These are phyloP conservation scores for Amaranthus cruentus DNA, from an alignment of 148 eudicot genomes.

Conservation along the genomic window DNA sequence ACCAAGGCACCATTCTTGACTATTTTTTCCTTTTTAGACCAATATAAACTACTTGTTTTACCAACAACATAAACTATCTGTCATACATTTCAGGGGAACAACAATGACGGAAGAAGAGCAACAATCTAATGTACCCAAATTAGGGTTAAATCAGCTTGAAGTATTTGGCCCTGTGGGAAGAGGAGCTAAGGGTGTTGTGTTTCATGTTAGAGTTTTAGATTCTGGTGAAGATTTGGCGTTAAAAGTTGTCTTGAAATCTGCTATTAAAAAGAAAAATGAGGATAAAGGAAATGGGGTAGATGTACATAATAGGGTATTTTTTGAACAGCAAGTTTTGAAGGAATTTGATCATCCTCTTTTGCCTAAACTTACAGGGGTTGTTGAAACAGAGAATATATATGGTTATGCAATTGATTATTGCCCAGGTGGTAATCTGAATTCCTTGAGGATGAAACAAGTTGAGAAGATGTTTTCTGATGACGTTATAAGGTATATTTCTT, in stretches of 20 bases:
- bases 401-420: constrained; percentile 94
- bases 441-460: constrained; percentile 56
- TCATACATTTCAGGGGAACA: neutral
- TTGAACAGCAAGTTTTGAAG: constrained; percentile 61
- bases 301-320: constrained; percentile 27
- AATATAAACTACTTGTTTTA: neutral
- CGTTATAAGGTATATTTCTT: constrained; percentile 55
- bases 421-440: constrained; percentile 67
- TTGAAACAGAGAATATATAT: constrained; percentile 48
- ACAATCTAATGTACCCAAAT: neutral
- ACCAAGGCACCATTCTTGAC: constrained; percentile 1
- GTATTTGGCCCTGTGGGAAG: constrained; percentile 22
- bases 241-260: constrained; percentile 29
- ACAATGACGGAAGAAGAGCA: neutral
- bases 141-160: constrained; percentile 16
- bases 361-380: constrained; percentile 63
- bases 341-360: constrained; percentile 59
- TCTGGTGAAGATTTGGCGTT: constrained; percentile 24
- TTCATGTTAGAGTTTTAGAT: constrained; percentile 9
- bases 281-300: constrained; percentile 18
- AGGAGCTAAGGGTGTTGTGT: constrained; percentile 34
- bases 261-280: constrained; percentile 12
- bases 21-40: neutral
- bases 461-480: constrained; percentile 91
- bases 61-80: neutral